Base-by-base conservation (phyloP, 2,329 filamentous ascomycete species). In the Colletotrichum sp. region DNA sequence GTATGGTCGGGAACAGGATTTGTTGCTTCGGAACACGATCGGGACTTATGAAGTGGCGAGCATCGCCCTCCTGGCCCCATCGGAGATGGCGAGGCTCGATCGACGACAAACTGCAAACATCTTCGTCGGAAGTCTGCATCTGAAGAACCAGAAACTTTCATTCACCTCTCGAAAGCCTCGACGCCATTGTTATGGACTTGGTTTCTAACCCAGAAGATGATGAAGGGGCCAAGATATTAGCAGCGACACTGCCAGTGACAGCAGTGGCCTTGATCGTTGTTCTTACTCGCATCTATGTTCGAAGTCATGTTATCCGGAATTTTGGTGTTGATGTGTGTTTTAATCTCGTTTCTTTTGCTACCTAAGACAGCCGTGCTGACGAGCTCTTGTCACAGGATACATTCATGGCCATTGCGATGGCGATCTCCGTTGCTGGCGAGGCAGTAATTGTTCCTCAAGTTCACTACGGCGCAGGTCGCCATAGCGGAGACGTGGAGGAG, bases 321-420 rank as follows among this genome's bases (percentile, higher is more conserved):
- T 83, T 88, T 57, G 88, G 89, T 3, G 78, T 83, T 30, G 90
- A 91, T 82, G 89, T 84, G 76, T 69, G 82, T 79, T 36, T 19
- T 13, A 12, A 19, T 15, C 8, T 16, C 22, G 9, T 59, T 25
- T 19, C 15, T 8, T 16, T 16, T 15, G 15, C 15, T n/a, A 13
- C 15, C 8, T 6, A 32, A 65, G 19, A 63, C 15, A 25, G 29
- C 55, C 16, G 22, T 29, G 4, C 19, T 29, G 22, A 19, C 15
- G 3, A 16, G 25, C 29, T 9, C 4, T 16, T 59, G 16, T 2
- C 44, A 57, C 12, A 84, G 83, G 83, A 84, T 71, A 77, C 70
- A 13, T 79, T 84, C 69, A 84, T 84, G 80, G 75, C 80, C 9
- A 66, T 78, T 7, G 78, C 79, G 11, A 79, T 84, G 77, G 69